phyloP scores from a whole-genome alignment of 306 rosid genomes.

The Chamaecrista fasciculata region DNA sequence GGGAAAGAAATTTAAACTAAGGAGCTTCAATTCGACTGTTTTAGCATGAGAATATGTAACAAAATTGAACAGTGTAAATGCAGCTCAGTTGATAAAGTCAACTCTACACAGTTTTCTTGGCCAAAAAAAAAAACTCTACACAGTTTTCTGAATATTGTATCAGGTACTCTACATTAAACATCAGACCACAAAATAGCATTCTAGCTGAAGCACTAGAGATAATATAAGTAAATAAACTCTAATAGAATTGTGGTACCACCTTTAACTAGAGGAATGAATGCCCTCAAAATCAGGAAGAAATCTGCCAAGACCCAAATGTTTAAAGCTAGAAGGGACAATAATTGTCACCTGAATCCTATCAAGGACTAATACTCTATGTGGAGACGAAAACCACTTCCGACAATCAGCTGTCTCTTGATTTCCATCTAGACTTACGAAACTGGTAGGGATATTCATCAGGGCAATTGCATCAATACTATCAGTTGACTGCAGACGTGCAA shows the following conservation, averaged over 20 bases:
- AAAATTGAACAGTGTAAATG: not conserved
- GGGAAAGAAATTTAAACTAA: not conserved
- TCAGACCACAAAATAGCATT: not conserved
- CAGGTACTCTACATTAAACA: not conserved
- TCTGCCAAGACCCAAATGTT: not conserved
- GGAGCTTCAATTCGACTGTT: not conserved
- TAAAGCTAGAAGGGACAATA: conserved; percentile 10
- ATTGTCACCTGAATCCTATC: conserved; percentile 81
- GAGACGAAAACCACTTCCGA: conserved; percentile 51
- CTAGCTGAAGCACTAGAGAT: not conserved
- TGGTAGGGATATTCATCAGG: conserved; percentile 66
- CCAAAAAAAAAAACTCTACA: no score
- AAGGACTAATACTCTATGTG: conserved; percentile 77
- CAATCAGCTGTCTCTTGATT: conserved; percentile 37
- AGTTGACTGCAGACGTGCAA: conserved; percentile 72
- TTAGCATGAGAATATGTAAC: conserved; percentile 11
- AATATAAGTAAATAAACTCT: not conserved
- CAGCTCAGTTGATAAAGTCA: not conserved
- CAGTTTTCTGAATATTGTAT: not conserved
- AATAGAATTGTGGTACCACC: not conserved
- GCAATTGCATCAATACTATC: conserved; percentile 83
- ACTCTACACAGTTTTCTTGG: not conserved
- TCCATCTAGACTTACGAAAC: conserved; percentile 45
- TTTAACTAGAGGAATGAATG: not conserved
- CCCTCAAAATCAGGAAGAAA: conserved; percentile 16